Percentiles rank a stretch among this genome's conserved stretches.
phyloP scores from a whole-genome alignment of 768 basidiomycete species.

The Leccinum variicolor region DNA sequence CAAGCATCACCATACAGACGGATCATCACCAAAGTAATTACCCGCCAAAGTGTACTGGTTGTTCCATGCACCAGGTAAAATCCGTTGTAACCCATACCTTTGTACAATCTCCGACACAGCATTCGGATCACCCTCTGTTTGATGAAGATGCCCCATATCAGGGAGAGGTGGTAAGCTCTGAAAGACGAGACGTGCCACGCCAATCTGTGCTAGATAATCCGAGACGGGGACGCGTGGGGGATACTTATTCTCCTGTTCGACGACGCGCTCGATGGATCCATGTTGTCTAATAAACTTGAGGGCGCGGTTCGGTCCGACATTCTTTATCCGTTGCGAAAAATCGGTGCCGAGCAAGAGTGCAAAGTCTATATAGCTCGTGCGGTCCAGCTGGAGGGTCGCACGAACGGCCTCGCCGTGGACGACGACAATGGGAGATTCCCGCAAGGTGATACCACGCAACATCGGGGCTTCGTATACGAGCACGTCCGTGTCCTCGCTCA shows the following conservation, averaged over 20 bases:
- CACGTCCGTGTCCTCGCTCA: constrained; percentile 89
- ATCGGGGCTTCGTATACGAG: constrained; percentile 80
- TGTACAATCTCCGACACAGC: constrained; percentile 46
- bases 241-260: constrained; percentile 52
- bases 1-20: constrained; percentile 29
- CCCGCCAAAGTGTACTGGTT: constrained; percentile 47
- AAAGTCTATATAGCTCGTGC: constrained; percentile 72
- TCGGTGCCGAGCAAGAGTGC: constrained; percentile 87
- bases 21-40: constrained; percentile 68
- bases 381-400: constrained; percentile 51
- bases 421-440: constrained; percentile 54
- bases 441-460: constrained; percentile 69
- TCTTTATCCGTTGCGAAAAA: constrained; percentile 81
- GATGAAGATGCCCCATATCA: constrained; percentile 33
- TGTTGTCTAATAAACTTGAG: constrained; percentile 71
- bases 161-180: constrained; percentile 64
- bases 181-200: constrained; percentile 61
- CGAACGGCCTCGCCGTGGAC: constrained; percentile 67
- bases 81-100: constrained; percentile 46
- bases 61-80: constrained; percentile 40
- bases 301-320: constrained; percentile 75
- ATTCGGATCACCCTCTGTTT: constrained; percentile 37
- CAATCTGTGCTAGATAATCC: constrained; percentile 64
- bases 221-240: constrained; percentile 43
- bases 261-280: constrained; percentile 68